Evolutionary conservation across 352 stramenopile genomes (phyloP).

Genomic region (Lagenidium sp.): DNA sequence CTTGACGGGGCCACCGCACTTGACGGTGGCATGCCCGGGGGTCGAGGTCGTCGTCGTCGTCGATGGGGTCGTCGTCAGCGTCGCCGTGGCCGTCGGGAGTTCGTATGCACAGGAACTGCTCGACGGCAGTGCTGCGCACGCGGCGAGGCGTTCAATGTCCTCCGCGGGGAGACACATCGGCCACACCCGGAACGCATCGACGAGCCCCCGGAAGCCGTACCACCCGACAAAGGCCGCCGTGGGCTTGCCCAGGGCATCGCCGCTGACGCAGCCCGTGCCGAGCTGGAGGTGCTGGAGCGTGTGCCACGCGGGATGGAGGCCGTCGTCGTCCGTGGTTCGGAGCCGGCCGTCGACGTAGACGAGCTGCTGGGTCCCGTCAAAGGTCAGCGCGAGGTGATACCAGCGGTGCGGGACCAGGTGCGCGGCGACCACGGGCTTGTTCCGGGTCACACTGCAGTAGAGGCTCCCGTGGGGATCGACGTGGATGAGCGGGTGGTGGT

Average conservation of each 20-base stretch:
- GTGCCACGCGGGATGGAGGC: conserved; percentile 19
- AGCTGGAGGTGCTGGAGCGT: conserved; percentile 42
- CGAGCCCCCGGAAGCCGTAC: conserved; percentile 59
- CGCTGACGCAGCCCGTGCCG: conserved; percentile 48
- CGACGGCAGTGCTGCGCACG: background rate
- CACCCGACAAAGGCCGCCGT: conserved; percentile 48
- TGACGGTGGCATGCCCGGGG: too few species aligned
- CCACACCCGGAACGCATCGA: conserved; percentile 19
- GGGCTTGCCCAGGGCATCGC: conserved; percentile 25
- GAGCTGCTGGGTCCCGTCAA: conserved; percentile 21
- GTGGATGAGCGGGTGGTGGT: conserved; percentile 32
- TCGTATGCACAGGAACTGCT: too few species aligned
- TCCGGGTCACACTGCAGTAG: conserved; percentile 28
- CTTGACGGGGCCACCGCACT: too few species aligned
- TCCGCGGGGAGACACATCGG: background rate
- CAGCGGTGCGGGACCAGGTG: conserved; percentile 39
- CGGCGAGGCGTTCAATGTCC: conserved; percentile 1
- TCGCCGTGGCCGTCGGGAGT: too few species aligned
- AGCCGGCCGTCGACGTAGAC: conserved; percentile 54
- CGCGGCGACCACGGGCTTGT: conserved; percentile 18
- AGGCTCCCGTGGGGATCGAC: conserved; percentile 25
- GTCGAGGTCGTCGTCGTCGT: too few species aligned
- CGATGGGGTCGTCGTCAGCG: too few species aligned
- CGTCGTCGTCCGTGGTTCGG: conserved; percentile 9
- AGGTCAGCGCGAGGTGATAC: conserved; percentile 60